A percentile compares a stretch with the other conserved stretches of the same genome.
phyloP scores from a whole-genome alignment of 164 flowering plant species.

The Paratinospora sagittata region DNA sequence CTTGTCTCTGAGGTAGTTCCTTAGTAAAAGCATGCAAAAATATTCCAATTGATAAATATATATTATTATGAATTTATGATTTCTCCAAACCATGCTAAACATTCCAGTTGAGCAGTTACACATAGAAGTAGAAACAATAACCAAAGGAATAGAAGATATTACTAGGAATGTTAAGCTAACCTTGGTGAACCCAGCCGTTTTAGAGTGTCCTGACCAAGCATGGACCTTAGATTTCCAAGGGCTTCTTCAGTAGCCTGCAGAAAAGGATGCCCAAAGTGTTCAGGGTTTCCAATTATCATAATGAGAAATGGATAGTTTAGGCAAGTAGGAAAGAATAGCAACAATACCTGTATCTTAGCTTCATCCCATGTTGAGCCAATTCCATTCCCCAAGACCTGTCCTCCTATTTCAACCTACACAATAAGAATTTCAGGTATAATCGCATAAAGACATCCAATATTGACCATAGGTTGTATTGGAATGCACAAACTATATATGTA shows the following conservation, averaged over 20 bases:
- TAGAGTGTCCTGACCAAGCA: slow-evolving; percentile 38
- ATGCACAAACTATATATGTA: no score
- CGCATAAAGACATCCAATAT: not conserved
- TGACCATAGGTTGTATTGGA: not conserved
- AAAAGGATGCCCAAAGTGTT: slow-evolving; percentile 11
- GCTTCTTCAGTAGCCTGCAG: slow-evolving; percentile 85
- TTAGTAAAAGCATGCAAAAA: no score
- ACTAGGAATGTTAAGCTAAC: slow-evolving; percentile 29
- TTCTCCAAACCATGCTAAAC: not conserved
- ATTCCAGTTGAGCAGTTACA: not conserved
- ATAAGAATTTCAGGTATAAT: not conserved
- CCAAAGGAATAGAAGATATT: not conserved
- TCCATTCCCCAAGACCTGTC: slow-evolving; percentile 72
- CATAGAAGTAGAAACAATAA: not conserved
- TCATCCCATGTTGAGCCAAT: slow-evolving; percentile 79
- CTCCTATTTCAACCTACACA: slow-evolving; percentile 73
- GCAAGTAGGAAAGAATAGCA: not conserved
- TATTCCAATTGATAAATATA: not conserved
- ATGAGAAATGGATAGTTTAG: not conserved
- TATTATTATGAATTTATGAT: not conserved
- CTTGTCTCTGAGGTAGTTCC: no score
- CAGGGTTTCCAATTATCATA: slow-evolving; percentile 8
- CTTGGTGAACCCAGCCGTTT: slow-evolving; percentile 71
- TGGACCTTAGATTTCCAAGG: slow-evolving; percentile 46
- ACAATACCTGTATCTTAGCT: slow-evolving; percentile 70